A percentile compares a stretch with the other conserved stretches of the same genome.
Conservation (phyloP, 176 grass and related monocot genomes). For the Elaeis guineensis region DNA sequence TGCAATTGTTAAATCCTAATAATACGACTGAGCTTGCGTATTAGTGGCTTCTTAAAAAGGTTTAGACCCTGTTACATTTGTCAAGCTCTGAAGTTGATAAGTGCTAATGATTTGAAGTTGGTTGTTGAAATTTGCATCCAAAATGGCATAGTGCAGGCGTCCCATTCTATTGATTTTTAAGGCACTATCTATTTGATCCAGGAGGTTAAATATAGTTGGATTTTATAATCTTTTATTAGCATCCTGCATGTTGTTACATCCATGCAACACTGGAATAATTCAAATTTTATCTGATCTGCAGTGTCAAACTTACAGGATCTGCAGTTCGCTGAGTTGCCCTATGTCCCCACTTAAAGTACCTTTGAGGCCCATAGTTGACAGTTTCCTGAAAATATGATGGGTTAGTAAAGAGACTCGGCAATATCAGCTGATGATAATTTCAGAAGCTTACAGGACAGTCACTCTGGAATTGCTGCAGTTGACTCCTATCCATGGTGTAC, state of each 20-base stretch:
- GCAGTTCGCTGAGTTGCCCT: slow-evolving; percentile 52
- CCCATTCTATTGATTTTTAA: not conserved
- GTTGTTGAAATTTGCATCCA: too few species aligned
- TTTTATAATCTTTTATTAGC: too few species aligned
- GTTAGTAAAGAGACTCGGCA: not conserved
- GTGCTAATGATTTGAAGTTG: too few species aligned
- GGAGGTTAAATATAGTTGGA: not conserved
- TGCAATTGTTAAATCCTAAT: not conserved
- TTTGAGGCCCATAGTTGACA: slow-evolving; percentile 78
- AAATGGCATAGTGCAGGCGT: too few species aligned
- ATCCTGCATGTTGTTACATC: too few species aligned
- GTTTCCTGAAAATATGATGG: slow-evolving; percentile 43
- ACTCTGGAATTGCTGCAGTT: slow-evolving; percentile 44
- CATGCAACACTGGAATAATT: not conserved
- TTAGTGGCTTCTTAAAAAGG: too few species aligned
- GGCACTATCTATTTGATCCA: not conserved
- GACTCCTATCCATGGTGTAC: slow-evolving; percentile 74
- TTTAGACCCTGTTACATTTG: too few species aligned
- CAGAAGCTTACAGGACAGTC: slow-evolving; percentile 47
- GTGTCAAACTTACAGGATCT: slow-evolving; percentile 51
- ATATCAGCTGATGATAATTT: too few species aligned
- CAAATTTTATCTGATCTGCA: not conserved
- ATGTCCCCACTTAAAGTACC: slow-evolving; percentile 62
- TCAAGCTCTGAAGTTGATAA: too few species aligned
- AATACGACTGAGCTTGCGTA: not conserved